Base-by-base conservation (phyloP, 139 green algal species). In the Choricystis sp. region DNA sequence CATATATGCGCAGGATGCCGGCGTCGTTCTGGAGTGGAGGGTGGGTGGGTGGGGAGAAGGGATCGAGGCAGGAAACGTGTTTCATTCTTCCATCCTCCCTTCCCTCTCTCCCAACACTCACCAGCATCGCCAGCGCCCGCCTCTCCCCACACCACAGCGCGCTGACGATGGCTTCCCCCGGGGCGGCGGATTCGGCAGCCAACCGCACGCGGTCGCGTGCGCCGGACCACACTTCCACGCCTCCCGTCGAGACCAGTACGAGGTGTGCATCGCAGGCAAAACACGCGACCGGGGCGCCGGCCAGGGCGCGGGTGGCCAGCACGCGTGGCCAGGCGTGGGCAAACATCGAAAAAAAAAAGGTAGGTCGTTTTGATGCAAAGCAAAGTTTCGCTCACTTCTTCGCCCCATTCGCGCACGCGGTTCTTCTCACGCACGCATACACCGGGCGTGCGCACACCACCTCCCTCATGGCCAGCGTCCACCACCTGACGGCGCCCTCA, bases 1-100 rank as follows among this genome's bases (percentile, higher is more conserved):
- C 69, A 62, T 89, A 91, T 3, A 86, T 68, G 62, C 83, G 76
- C 57, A 91, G 69, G 55, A 77, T 73, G 22, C 74, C 77, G 56
- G 67, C 61, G 26, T 52, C 58, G 29, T 57, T 29, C 21, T 19
- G n/a, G 26, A 25, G 23, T 9, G 23, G 59, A 26, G 29, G 23
- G n/a, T 22, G 24, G 57, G n/a, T 57, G 52, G 28, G 19, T 29
- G 40, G 24, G 40, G 21, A n/a, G 49, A 2, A 60, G 5, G n/a
- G 3, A 40, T 22, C 30, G 61, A 16, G 26, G 30, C 19, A 16
- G 4, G 24, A 29, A 27, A 1, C 16, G 27, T 1, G n/a, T 30
- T 21, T 20, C 16, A 20, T 23, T 55, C 26, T 27, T 31, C 24
- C 3, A n/a, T 24, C 0, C 24, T 2, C 19, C 19, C 29, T 3